These are phyloP conservation scores for Noccaea caerulescens DNA, from an alignment of 345 rosid genomes.

Conservation along the genomic window DNA sequence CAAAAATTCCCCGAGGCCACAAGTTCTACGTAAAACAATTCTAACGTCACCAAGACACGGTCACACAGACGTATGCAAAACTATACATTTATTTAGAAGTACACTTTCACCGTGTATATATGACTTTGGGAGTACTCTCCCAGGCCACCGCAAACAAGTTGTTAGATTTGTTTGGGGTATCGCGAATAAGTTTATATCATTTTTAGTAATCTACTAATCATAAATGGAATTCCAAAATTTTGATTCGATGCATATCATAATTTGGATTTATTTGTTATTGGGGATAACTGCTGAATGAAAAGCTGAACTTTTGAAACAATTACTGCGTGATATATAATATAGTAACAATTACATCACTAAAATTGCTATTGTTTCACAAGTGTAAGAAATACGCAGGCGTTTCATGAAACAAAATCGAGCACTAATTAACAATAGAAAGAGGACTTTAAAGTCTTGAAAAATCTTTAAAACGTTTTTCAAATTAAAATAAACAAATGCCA, in stretches of 20 bases:
- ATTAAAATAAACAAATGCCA: neutral
- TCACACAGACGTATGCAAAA: neutral
- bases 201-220: neutral
- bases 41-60: neutral
- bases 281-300: neutral
- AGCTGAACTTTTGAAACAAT: neutral
- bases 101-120: neutral
- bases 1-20: neutral
- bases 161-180: neutral
- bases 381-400: neutral
- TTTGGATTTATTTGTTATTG: neutral
- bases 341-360: neutral
- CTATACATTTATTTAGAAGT: neutral
- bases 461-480: conserved; percentile 2
- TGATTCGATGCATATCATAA: neutral
- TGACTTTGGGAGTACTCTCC: neutral
- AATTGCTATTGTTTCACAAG: neutral
- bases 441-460: neutral
- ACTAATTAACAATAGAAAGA: neutral
- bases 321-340: neutral
- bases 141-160: neutral
- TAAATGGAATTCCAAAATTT: neutral
- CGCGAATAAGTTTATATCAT: neutral
- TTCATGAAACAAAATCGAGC: neutral
- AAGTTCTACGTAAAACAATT: neutral